A percentile compares a stretch with the other conserved stretches of the same genome.
Evolutionary conservation across 2,329 filamentous ascomycete genomes (phyloP).

Genomic region (Clonostachys byssicola): DNA sequence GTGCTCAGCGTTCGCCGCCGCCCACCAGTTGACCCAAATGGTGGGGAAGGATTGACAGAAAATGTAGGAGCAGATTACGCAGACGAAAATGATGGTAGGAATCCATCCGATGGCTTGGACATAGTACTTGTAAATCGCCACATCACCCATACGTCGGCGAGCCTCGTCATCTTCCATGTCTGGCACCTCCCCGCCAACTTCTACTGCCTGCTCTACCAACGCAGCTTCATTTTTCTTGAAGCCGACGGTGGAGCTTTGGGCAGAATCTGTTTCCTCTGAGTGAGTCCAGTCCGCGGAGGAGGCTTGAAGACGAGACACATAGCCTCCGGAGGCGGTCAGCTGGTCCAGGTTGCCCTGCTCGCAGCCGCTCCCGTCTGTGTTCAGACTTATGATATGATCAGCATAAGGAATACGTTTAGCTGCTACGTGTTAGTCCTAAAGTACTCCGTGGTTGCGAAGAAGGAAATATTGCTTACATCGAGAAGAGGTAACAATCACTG

Average conservation of each 20-base stretch:
- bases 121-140: conserved; percentile 4
- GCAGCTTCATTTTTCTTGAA: accelerated
- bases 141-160: conserved; percentile 7
- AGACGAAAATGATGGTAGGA: conserved; percentile 2
- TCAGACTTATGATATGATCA: conserved; percentile 4
- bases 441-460: neutral
- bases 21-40: conserved; percentile 6
- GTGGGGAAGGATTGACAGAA: conserved; percentile 1
- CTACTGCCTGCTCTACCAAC: too few species aligned
- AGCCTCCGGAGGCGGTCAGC: conserved; percentile 1
- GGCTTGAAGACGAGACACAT: conserved; percentile 2
- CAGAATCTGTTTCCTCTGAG: neutral
- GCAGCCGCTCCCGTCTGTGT: conserved; percentile 1
- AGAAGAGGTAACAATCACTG: conserved; percentile 7
- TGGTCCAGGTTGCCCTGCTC: conserved; percentile 3
- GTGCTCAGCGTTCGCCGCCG: conserved; percentile 9
- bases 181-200: too few species aligned
- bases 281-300: conserved; percentile 1
- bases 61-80: conserved; percentile 1
- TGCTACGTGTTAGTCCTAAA: neutral
- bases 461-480: neutral
- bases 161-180: conserved; percentile 4
- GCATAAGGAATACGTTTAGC: conserved; percentile 5
- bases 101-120: conserved; percentile 3
- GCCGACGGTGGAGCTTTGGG: neutral